These are phyloP conservation scores for Zymoseptoria ardabiliae DNA, from an alignment of 2,329 filamentous ascomycete species.

Conservation along the genomic window DNA sequence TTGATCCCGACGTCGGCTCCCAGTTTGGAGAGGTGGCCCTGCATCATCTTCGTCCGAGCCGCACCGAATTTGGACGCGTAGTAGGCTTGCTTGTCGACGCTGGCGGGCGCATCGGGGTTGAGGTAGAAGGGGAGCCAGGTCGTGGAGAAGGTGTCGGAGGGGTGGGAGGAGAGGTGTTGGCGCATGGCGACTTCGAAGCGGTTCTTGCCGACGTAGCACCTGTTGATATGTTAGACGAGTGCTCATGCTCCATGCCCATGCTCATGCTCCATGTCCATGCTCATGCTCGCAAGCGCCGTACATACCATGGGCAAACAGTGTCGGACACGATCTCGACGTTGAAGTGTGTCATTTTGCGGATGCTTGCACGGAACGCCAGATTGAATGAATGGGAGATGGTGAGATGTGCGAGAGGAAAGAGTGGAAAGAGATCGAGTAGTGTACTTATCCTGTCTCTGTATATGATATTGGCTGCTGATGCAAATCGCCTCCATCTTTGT, in stretches of 20 bases:
- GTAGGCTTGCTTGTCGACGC: constrained; percentile 47
- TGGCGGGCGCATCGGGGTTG: constrained; percentile 55
- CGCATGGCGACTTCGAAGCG: constrained; percentile 66
- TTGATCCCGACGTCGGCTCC: constrained; percentile 62
- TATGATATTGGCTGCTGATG: neutral
- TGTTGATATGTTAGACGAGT: neutral
- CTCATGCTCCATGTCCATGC: too few species aligned
- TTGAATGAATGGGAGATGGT: neutral
- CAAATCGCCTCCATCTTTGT: neutral
- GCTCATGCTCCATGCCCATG: too few species aligned
- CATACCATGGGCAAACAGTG: constrained; percentile 62
- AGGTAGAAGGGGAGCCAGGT: constrained; percentile 77
- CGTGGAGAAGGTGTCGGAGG: constrained; percentile 62
- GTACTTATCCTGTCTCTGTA: neutral
- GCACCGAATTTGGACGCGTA: constrained; percentile 59
- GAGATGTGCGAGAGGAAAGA: neutral
- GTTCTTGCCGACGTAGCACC: constrained; percentile 69
- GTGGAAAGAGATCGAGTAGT: neutral
- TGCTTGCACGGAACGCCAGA: constrained; percentile 20
- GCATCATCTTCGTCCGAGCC: constrained; percentile 52
- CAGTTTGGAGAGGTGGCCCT: constrained; percentile 48
- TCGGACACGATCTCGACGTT: constrained; percentile 74
- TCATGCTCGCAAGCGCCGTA: too few species aligned
- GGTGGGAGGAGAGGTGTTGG: constrained; percentile 49
- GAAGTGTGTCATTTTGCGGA: constrained; percentile 60